phyloP scores from a whole-genome alignment of 345 rosid species.

The Salix caprea region DNA sequence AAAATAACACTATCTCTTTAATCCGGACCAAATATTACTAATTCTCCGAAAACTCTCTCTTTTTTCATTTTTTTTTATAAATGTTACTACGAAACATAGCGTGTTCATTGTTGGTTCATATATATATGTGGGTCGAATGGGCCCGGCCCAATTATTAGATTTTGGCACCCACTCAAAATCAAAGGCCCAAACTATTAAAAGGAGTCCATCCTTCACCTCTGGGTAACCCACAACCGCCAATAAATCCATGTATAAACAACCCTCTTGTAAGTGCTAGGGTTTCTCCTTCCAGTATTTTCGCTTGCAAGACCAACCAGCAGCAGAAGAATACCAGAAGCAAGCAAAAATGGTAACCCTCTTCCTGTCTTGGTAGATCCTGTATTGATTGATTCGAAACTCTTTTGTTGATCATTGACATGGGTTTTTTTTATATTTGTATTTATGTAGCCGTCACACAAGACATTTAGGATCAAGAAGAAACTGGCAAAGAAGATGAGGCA shows the following conservation, averaged over 20 bases:
- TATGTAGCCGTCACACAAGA: slow-evolving; percentile 85
- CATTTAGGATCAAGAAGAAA: slow-evolving; percentile 73
- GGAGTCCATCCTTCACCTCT: too few relatives aligned
- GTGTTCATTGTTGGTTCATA: too few relatives aligned
- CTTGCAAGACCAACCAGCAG: not conserved
- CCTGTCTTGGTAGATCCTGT: not conserved
- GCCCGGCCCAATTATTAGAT: not conserved
- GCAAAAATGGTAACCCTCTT: slow-evolving; percentile 21
- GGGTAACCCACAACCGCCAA: not conserved
- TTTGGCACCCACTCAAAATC: not conserved
- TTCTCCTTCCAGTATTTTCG: not conserved
- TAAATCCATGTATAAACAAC: not conserved
- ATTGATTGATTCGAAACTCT: not conserved
- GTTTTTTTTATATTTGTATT: not conserved
- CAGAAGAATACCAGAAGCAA: not conserved
- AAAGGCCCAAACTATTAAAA: not conserved
- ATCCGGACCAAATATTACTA: too few relatives aligned
- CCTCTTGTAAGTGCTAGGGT: not conserved
- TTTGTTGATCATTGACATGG: not conserved
- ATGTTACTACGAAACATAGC: too few relatives aligned
- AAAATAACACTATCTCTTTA: too few relatives aligned
- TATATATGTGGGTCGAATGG: not conserved
- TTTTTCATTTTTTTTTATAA: too few relatives aligned
- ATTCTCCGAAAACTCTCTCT: too few relatives aligned
- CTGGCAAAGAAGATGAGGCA: slow-evolving; percentile 82